These are phyloP conservation scores for Conticribra weissflogii DNA, from an alignment of 108 stramenopile genomes.

Conservation along the genomic window DNA sequence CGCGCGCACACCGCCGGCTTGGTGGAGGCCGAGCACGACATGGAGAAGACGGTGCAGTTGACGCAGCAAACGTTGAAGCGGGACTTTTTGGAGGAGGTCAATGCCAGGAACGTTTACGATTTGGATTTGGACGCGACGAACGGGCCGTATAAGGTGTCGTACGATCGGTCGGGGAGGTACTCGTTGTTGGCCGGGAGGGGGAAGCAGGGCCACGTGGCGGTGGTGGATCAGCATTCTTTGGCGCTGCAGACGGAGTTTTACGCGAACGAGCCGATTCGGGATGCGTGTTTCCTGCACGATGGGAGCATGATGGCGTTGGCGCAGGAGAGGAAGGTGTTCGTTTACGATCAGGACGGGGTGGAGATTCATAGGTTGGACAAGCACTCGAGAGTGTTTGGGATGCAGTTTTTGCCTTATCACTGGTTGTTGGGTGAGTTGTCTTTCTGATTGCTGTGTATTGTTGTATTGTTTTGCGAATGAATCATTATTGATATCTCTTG, in stretches of 20 bases:
- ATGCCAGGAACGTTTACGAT: conserved; percentile 78
- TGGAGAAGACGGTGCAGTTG: conserved; percentile 77
- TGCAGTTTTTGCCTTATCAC: conserved; percentile 97
- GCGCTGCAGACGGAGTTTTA: conserved; percentile 74
- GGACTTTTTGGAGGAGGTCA: conserved; percentile 61
- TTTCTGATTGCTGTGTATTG: neutral
- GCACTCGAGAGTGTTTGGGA: conserved; percentile 78
- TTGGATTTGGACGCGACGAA: conserved; percentile 56
- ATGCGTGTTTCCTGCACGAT: conserved; percentile 95
- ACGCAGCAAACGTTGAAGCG: conserved; percentile 65
- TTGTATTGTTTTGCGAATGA: neutral
- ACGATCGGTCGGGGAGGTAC: conserved; percentile 82
- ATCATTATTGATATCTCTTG: neutral
- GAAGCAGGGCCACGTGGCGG: conserved; percentile 73
- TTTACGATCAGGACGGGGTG: conserved; percentile 94
- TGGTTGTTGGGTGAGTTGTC: conserved; percentile 79
- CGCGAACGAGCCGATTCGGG: conserved; percentile 80
- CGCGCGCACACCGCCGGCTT: conserved; percentile 68
- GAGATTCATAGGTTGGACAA: conserved; percentile 93
- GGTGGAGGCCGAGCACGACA: conserved; percentile 74
- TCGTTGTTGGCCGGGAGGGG: conserved; percentile 51
- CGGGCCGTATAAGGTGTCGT: conserved; percentile 73
- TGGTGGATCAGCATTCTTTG: conserved; percentile 79
- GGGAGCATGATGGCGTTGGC: conserved; percentile 93
- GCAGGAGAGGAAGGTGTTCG: conserved; percentile 93